Base-by-base conservation (phyloP, 2,329 filamentous ascomycete species). In the Epichloe sp. region DNA sequence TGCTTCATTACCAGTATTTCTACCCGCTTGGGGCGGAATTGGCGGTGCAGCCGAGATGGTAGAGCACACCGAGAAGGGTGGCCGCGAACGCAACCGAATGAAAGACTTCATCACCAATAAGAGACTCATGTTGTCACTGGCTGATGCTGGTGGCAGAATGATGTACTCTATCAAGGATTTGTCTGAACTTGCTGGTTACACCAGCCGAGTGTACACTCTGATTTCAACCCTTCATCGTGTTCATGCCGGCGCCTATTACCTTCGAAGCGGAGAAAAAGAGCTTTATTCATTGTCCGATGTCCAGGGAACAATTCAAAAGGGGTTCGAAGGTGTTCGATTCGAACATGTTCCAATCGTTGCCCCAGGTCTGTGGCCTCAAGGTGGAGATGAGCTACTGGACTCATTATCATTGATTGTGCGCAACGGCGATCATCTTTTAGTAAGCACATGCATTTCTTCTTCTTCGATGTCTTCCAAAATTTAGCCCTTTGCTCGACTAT, bases 121-220 rank as follows among this genome's bases (percentile, higher is more conserved):
- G 68, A 83, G 93, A 4, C 82, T 98, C 40, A 97, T 98, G 93
- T 78, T 98, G 35, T 97, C 91, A 15, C 78, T 98, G 38, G 93
- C 93, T 10, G 93, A 98, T 68, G 93, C 93, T 2, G 93, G 93
- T 53, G 91, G 91, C 26, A 80, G 93, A 45, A 96, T 98, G 88
- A 98, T 98, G 93, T 98, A 98, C 73, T 93, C 87, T 55, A 95
- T 98, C 74, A 98, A 98, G 69, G 94, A 98, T 63, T 79, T 98
- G 37, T 90, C 90, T 1, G 93, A 98, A 65, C 75, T 98, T 36
- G 93, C 93, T 5, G 93, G 93, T 21, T 94, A 97, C 70, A 98
- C 93, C 0, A 95, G 88, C 53, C 83, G 93, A 44, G 90, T 98
- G 12, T 98, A 96, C 71, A 94, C 89, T 11, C 77, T 98, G 41